phyloP scores from a whole-genome alignment of 2,329 filamentous ascomycete genomes.

The Diaporthe helianthi region DNA sequence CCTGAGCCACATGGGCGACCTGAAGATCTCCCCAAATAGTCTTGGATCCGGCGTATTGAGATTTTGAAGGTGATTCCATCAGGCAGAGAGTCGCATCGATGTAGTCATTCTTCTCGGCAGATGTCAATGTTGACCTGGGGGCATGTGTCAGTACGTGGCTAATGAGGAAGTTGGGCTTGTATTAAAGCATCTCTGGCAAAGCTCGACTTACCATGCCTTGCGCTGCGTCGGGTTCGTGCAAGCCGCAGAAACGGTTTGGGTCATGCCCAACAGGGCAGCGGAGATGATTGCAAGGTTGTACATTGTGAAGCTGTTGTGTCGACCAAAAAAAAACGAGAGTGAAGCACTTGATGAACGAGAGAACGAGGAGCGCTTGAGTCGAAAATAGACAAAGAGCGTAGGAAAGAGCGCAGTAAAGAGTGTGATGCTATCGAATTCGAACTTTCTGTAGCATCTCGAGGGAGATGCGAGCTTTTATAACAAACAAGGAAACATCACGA shows the following conservation, averaged over 20 bases:
- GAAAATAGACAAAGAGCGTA: neutral
- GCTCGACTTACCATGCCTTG: neutral
- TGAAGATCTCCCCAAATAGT: neutral
- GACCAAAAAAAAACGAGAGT: neutral
- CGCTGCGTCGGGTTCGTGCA: constrained; percentile 1
- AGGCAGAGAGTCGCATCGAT: neutral
- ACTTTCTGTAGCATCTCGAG: neutral
- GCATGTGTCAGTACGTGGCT: too few species aligned
- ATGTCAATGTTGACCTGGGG: neutral
- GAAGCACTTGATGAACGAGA: neutral
- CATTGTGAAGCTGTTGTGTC: neutral
- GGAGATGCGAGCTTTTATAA: neutral
- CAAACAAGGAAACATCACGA: neutral
- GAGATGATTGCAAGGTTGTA: neutral
- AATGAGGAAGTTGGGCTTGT: neutral
- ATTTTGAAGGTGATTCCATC: neutral
- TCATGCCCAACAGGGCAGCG: neutral
- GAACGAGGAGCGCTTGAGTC: neutral
- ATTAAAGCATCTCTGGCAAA: too few species aligned
- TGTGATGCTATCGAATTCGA: neutral
- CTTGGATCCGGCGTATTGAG: neutral
- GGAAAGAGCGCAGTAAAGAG: neutral
- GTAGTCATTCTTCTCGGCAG: neutral
- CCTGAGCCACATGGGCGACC: neutral
- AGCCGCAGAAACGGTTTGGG: neutral